Base-by-base conservation (phyloP, 495 filamentous ascomycete species). In the Penicillium manginii region DNA sequence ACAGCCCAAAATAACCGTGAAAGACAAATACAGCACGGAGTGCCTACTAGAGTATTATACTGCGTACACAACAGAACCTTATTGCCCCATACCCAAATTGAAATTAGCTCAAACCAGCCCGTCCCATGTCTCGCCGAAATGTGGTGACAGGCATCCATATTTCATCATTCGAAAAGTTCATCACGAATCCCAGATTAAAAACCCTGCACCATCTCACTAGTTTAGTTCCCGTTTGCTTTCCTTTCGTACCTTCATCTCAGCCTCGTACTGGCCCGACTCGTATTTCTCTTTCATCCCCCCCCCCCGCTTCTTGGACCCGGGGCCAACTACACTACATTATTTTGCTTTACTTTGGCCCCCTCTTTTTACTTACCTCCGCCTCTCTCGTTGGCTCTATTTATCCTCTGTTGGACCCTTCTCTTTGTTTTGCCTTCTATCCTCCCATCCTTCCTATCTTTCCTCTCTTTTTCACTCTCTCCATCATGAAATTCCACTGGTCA, bases 401-500 rank as follows among this genome's bases (percentile, higher is more conserved):
- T 43, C 56, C 4, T 49, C 17, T 29, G 26, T 29, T 29, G 26
- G 26, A 19, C 35, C 3, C 12, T 12, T 37, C 7, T 21, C 56
- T 11, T 37, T 6, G 5, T 37, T 35, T 14, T 3, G 3, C 33
- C 29, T 37, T 31, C 29, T 50, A 21, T 17, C 14, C 15, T 9
- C 47, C 29, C 23, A 31, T 47, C 33, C 14, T 26, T 52, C 3
- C 21, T 12, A 9, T 49, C 26, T 2, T 29, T 9, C 7, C 31
- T 47, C 26, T 49, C 8, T 29, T 9, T 5, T 23, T 47, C 26
- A 43, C 8, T 32, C 37, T 31, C 47, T 43, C 17, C 67, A 63
- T 17, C 40, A 70, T 70, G 67, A 60, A 58, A 32, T 42, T 64
- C n/a, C 51, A 50, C 22, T 63, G 62, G 53, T 15, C 51, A 3